phyloP scores from a whole-genome alignment of 2,329 filamentous ascomycete genomes.

The Anthostomella pinea region DNA sequence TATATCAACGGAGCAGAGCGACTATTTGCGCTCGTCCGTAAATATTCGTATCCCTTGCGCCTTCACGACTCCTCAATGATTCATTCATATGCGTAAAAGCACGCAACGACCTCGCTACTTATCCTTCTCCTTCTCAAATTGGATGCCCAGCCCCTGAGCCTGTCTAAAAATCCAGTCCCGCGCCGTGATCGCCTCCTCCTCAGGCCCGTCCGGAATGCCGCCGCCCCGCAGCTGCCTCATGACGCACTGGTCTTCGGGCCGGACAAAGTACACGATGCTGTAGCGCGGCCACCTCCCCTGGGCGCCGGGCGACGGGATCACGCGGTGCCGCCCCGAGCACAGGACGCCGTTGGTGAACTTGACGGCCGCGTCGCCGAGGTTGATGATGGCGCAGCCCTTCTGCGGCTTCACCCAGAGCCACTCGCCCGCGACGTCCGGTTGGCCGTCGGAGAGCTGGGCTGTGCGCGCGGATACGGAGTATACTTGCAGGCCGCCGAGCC shows the following conservation, averaged over 20 bases:
- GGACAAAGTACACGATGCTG: constrained; percentile 36
- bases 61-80: no score
- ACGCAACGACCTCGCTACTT: not conserved
- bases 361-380: constrained; percentile 38
- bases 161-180: constrained; percentile 28
- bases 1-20: no score
- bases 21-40: no score
- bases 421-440: constrained; percentile 28
- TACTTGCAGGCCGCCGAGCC: constrained; percentile 38
- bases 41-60: no score
- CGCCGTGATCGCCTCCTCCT: constrained; percentile 25
- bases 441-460: constrained; percentile 21
- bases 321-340: constrained; percentile 35
- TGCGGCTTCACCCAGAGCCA: constrained; percentile 38
- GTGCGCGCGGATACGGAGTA: constrained; percentile 30
- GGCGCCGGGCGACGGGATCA: constrained; percentile 31
- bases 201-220: constrained; percentile 20
- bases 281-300: constrained; percentile 32
- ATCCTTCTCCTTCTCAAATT: constrained; percentile 11
- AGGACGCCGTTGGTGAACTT: constrained; percentile 33
- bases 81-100: no score
- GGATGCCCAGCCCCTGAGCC: constrained; percentile 18
- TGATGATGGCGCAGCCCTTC: constrained; percentile 36
- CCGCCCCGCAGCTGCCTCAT: constrained; percentile 26
- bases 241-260: constrained; percentile 30